Evolutionary conservation across 768 basidiomycete genomes (phyloP).

Genomic region (Leucocoprinus birnbaumii): DNA sequence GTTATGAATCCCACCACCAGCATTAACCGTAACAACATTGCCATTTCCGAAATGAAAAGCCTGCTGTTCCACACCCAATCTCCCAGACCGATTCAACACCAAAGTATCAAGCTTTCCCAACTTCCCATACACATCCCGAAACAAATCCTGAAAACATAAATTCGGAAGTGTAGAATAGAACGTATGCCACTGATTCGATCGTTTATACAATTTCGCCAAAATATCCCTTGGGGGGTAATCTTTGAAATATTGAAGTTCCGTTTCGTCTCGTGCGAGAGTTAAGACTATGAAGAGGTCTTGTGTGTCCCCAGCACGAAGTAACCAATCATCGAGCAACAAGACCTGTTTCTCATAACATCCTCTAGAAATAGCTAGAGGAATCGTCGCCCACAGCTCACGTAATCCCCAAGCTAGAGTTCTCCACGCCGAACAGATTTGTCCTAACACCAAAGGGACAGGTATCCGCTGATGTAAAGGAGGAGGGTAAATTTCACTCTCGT

Average conservation of each 20-base stretch:
- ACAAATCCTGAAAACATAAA: slow-evolving; percentile 8
- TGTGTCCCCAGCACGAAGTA: not conserved
- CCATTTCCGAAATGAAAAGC: not conserved
- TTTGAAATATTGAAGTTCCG: slow-evolving; percentile 6
- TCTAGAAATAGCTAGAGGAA: slow-evolving; percentile 4
- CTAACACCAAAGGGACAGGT: slow-evolving; percentile 4
- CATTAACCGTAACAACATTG: not conserved
- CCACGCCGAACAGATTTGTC: slow-evolving; percentile 10
- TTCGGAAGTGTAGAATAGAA: slow-evolving; percentile 11
- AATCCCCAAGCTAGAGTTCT: slow-evolving; percentile 4
- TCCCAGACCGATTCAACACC: slow-evolving; percentile 2
- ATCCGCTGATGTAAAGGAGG: not conserved
- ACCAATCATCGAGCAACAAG: slow-evolving; percentile 7
- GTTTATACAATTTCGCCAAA: slow-evolving; percentile 1
- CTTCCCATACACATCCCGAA: slow-evolving; percentile 6
- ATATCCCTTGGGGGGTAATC: slow-evolving; percentile 9
- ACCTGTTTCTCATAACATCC: not conserved
- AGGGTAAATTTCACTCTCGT: slow-evolving; percentile 8
- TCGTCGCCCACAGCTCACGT: slow-evolving; percentile 7
- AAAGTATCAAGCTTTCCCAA: slow-evolving; percentile 3
- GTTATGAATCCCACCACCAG: slow-evolving; percentile 2
- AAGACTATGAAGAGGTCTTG: slow-evolving; percentile 7
- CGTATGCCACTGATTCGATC: slow-evolving; percentile 9
- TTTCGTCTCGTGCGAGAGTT: slow-evolving; percentile 1
- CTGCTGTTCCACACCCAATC: slow-evolving; percentile 1